phyloP scores from a whole-genome alignment of 495 filamentous ascomycete species.

The Xylaria intraflava region DNA sequence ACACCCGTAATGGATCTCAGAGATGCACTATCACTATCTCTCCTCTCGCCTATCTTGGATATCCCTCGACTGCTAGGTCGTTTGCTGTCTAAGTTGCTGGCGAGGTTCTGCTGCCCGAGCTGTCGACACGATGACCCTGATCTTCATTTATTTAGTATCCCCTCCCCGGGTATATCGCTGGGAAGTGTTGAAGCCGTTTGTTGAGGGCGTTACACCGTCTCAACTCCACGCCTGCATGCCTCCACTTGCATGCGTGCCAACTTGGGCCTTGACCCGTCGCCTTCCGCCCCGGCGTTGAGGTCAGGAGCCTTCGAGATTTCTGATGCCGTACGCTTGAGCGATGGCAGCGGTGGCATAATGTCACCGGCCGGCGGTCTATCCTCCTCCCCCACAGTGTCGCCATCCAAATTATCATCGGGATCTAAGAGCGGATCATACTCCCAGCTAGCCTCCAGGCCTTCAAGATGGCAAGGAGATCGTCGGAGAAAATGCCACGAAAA shows the following conservation, averaged over 20 bases:
- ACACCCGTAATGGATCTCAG: not conserved
- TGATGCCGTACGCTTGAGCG: slow-evolving; percentile 41
- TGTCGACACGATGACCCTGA: not conserved
- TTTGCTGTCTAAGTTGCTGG: not conserved
- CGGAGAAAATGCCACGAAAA: slow-evolving; percentile 41
- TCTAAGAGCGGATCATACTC: slow-evolving; percentile 43
- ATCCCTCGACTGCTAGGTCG: not conserved
- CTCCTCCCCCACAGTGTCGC: slow-evolving; percentile 29
- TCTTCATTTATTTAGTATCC: not conserved
- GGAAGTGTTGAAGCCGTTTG: not conserved
- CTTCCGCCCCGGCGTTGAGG: slow-evolving; percentile 29
- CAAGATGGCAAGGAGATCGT: slow-evolving; percentile 38
- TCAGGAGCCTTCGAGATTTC: slow-evolving; percentile 45
- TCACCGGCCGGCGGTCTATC: slow-evolving; percentile 43
- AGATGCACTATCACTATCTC: not conserved
- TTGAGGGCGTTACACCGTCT: slow-evolving; percentile 23
- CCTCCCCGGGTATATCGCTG: not conserved
- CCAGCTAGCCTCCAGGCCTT: slow-evolving; percentile 47
- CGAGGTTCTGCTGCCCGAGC: not conserved
- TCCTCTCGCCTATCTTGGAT: not conserved
- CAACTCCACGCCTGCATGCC: slow-evolving; percentile 26
- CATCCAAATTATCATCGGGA: slow-evolving; percentile 28
- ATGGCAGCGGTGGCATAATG: slow-evolving; percentile 34
- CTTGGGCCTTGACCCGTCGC: slow-evolving; percentile 26
- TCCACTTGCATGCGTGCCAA: slow-evolving; percentile 25